Percentiles rank a stretch among this genome's conserved stretches.
phyloP scores from a whole-genome alignment of 495 filamentous ascomycete genomes.

The Rostrohypoxylon terebratum region DNA sequence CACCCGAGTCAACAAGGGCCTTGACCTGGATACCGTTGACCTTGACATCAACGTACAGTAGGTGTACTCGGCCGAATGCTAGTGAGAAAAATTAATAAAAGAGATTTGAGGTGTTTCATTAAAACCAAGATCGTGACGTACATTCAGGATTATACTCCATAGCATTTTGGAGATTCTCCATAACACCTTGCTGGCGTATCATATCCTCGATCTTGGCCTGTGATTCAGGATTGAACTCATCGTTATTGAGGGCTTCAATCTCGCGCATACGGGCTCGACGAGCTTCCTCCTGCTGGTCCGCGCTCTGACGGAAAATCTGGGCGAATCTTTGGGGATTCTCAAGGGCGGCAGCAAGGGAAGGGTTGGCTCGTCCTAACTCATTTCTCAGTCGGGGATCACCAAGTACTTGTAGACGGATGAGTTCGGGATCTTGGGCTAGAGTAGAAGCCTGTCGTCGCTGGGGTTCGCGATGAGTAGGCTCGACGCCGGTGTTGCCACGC shows the following conservation, averaged over 20 bases:
- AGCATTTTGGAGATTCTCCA: conserved; percentile 93
- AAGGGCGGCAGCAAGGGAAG: conserved; percentile 80
- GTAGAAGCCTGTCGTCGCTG: conserved; percentile 45
- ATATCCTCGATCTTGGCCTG: conserved; percentile 96
- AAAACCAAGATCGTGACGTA: conserved; percentile 54
- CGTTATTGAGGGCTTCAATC: conserved; percentile 81
- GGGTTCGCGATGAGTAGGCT: conserved; percentile 47
- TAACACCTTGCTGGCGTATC: conserved; percentile 91
- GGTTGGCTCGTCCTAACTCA: conserved; percentile 74
- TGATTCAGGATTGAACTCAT: conserved; percentile 90
- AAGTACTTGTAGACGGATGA: conserved; percentile 81
- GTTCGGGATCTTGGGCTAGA: conserved; percentile 75
- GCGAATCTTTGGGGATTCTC: conserved; percentile 82
- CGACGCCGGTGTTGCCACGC: conserved; percentile 56
- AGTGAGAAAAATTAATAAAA: conserved; percentile 28
- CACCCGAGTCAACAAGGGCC: conserved; percentile 97
- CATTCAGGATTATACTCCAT: conserved; percentile 98
- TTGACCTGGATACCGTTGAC: conserved; percentile 93
- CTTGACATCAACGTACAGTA: conserved; percentile 96
- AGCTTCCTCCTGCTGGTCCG: conserved; percentile 73
- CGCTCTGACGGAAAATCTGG: conserved; percentile 71
- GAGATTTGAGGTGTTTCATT: background rate
- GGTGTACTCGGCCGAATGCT: conserved; percentile 94
- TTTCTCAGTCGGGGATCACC: conserved; percentile 78
- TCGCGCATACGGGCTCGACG: conserved; percentile 82